These are phyloP conservation scores for Athelia sp. DNA, from an alignment of 1,284 basidiomycete species.

Conservation along the genomic window DNA sequence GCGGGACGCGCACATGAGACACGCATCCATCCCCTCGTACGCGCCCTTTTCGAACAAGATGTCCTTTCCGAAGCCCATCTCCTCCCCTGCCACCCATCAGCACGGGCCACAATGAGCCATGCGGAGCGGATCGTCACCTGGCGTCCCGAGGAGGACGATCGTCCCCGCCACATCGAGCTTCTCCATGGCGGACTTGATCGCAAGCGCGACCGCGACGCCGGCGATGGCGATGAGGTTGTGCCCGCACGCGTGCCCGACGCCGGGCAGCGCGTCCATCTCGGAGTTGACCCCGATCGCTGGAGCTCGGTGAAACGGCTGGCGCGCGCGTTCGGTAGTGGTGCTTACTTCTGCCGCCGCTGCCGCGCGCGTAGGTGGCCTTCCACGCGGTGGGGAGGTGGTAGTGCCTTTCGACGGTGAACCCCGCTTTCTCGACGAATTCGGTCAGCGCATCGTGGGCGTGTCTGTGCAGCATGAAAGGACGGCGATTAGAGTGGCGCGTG, in stretches of 20 bases:
- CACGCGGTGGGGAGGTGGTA: constrained; percentile 67
- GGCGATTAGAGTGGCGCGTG: neutral
- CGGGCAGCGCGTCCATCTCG: constrained; percentile 65
- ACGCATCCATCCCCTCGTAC: constrained; percentile 63
- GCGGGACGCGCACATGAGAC: constrained; percentile 49
- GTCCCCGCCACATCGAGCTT: constrained; percentile 56
- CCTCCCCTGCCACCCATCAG: constrained; percentile 51
- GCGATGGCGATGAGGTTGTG: constrained; percentile 76
- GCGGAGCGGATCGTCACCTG: constrained; percentile 37
- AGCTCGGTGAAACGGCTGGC: too few species aligned
- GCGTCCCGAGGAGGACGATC: constrained; percentile 73
- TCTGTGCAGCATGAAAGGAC: constrained; percentile 19
- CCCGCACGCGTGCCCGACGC: constrained; percentile 71
- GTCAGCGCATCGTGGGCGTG: constrained; percentile 53
- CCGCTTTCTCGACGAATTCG: constrained; percentile 50
- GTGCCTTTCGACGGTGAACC: constrained; percentile 53
- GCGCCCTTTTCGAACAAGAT: constrained; percentile 56
- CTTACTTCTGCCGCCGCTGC: constrained; percentile 40
- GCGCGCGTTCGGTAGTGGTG: too few species aligned
- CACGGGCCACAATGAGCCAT: neutral
- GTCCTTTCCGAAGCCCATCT: constrained; percentile 69
- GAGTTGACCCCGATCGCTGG: constrained; percentile 63
- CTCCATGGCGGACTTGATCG: constrained; percentile 52
- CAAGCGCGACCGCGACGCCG: constrained; percentile 66
- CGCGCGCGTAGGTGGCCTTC: constrained; percentile 55